These are phyloP conservation scores for Melastoma candidum DNA, from an alignment of 441 rosid genomes.

Conservation along the genomic window DNA sequence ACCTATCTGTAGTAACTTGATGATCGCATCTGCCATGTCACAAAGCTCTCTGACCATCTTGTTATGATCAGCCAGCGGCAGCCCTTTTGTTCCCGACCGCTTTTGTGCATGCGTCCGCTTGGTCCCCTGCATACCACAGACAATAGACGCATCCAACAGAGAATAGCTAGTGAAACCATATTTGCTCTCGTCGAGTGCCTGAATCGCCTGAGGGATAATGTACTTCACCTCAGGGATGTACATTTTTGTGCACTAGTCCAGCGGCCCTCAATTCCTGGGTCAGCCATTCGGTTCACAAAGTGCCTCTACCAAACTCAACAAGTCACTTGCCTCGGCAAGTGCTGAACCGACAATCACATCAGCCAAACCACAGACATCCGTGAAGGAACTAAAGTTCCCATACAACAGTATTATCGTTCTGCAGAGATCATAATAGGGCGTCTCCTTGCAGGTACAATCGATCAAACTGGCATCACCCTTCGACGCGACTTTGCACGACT, in stretches of 20 bases:
- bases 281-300: conserved; percentile 30
- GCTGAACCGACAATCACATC: too few relatives aligned
- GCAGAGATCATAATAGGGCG: too few relatives aligned
- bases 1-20: conserved; percentile 31
- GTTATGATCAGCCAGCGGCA: conserved; percentile 40
- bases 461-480: too few relatives aligned
- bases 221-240: conserved; percentile 75
- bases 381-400: too few relatives aligned
- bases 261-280: conserved; percentile 45
- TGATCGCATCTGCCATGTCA: conserved; percentile 55
- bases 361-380: too few relatives aligned
- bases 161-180: conserved; percentile 50
- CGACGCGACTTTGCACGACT: too few relatives aligned
- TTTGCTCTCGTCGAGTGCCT: conserved; percentile 38
- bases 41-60: conserved; percentile 41
- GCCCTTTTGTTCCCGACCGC: conserved; percentile 21
- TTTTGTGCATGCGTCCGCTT: conserved; percentile 53
- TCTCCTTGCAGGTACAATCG: too few relatives aligned
- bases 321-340: too few relatives aligned
- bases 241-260: conserved; percentile 70
- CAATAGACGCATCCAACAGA: conserved; percentile 31
- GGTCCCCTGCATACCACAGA: conserved; percentile 15
- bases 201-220: conserved; percentile 82
- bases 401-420: too few relatives aligned
- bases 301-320: conserved; percentile 33